phyloP scores from a whole-genome alignment of 2,329 filamentous ascomycete genomes.

The Trichophyton simii region DNA sequence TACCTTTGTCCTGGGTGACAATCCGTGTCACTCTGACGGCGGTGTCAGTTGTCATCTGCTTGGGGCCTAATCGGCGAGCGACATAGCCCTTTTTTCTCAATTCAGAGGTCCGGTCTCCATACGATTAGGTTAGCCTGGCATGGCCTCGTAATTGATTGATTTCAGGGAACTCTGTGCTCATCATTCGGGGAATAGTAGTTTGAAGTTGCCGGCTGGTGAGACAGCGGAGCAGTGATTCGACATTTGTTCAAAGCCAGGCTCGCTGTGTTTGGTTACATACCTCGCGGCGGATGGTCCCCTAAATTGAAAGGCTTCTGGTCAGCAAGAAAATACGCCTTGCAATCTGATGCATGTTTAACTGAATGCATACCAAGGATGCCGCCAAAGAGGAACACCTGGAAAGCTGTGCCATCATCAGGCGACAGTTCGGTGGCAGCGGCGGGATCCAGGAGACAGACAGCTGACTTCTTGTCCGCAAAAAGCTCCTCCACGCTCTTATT shows the following conservation, averaged over 20 bases:
- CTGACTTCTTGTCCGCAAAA: constrained; percentile 57
- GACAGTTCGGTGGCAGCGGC: constrained; percentile 66
- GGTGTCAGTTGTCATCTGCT: constrained; percentile 98
- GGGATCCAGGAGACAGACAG: constrained; percentile 82
- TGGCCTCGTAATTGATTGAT: no score
- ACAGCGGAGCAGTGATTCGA: not conserved
- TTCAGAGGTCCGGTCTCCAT: constrained; percentile 80
- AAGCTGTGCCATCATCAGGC: constrained; percentile 67
- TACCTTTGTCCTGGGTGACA: constrained; percentile 73
- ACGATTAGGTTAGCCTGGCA: not conserved
- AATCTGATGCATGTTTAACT: not conserved
- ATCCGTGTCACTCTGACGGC: constrained; percentile 87
- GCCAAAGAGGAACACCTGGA: constrained; percentile 89
- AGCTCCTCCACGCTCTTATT: constrained; percentile 69
- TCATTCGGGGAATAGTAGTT: not conserved
- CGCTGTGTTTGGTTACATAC: constrained; percentile 37
- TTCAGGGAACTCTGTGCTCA: no score
- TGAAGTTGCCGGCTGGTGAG: not conserved
- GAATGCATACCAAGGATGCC: constrained; percentile 67
- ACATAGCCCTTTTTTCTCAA: constrained; percentile 85
- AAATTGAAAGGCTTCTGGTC: not conserved
- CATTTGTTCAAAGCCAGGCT: not conserved
- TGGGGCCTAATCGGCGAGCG: constrained; percentile 73
- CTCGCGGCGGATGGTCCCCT: constrained; percentile 90
- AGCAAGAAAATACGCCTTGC: no score